phyloP scores from a whole-genome alignment of 2,329 filamentous ascomycete genomes.

The Cladosporium sp. region DNA sequence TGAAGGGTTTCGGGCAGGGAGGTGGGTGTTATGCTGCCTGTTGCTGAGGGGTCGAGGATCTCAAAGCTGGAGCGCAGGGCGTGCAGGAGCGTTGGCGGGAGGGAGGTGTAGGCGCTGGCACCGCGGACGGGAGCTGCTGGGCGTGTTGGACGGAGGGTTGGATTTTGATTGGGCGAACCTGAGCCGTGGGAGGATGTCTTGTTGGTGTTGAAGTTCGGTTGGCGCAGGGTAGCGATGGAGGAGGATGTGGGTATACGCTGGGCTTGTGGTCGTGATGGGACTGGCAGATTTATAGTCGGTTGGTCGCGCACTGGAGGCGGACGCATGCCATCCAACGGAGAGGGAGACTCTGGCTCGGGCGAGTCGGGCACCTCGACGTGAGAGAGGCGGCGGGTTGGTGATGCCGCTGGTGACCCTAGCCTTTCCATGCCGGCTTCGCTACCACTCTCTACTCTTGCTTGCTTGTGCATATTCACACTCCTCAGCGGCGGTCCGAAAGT shows the following conservation, averaged over 20 bases:
- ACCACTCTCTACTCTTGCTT: slow-evolving; percentile 14
- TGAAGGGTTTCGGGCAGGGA: slow-evolving; percentile 84
- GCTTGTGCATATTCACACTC: slow-evolving; percentile 21
- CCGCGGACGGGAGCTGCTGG: slow-evolving; percentile 12
- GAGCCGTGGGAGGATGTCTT: neutral
- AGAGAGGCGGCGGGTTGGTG: slow-evolving; percentile 8
- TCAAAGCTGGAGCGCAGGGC: slow-evolving; percentile 90
- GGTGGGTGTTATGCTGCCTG: slow-evolving; percentile 74
- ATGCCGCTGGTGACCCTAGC: slow-evolving; percentile 1
- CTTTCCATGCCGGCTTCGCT: slow-evolving; percentile 10
- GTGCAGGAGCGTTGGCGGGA: slow-evolving; percentile 78
- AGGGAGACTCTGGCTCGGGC: slow-evolving; percentile 5
- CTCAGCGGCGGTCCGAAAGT: slow-evolving; percentile 23
- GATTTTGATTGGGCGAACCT: neutral
- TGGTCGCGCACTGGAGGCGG: slow-evolving; percentile 24
- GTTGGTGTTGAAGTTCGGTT: slow-evolving; percentile 17
- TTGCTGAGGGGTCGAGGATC: slow-evolving; percentile 84
- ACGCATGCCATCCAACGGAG: slow-evolving; percentile 18
- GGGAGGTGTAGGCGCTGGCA: slow-evolving; percentile 52
- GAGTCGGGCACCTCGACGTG: slow-evolving; percentile 1
- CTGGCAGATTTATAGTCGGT: slow-evolving; percentile 28
- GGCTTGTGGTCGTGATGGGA: slow-evolving; percentile 29
- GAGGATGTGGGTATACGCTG: slow-evolving; percentile 36
- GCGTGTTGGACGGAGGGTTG: slow-evolving; percentile 1
- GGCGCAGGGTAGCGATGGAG: slow-evolving; percentile 20